Evolutionary conservation across 306 rosid genomes (phyloP).

Genomic region (Vigna radiata): DNA sequence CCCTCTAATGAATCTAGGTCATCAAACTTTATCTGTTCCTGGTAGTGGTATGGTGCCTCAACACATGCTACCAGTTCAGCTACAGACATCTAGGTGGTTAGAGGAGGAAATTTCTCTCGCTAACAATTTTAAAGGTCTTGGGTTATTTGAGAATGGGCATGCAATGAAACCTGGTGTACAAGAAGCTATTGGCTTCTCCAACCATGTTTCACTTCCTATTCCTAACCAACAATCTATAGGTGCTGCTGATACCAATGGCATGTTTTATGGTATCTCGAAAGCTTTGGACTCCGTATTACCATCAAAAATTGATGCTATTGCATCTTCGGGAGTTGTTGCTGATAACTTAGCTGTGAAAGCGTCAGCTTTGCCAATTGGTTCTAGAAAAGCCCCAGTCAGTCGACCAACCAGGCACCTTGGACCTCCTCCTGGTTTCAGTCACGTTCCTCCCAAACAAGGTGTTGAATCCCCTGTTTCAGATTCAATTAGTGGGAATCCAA

Average conservation of each 20-base stretch:
- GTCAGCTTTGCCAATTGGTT: constrained; percentile 51
- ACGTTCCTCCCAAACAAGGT: constrained; percentile 60
- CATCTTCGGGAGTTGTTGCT: constrained; percentile 52
- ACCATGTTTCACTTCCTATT: constrained; percentile 49
- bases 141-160: constrained; percentile 73
- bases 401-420: constrained; percentile 90
- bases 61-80: constrained; percentile 56
- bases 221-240: constrained; percentile 63
- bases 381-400: constrained; percentile 68
- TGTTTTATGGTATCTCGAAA: constrained; percentile 52
- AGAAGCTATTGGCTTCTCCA: constrained; percentile 52
- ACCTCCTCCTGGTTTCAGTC: constrained; percentile 92
- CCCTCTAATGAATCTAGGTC: constrained; percentile 47
- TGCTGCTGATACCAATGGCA: constrained; percentile 48
- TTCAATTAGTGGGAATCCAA: constrained; percentile 59
- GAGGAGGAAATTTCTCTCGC: constrained; percentile 64
- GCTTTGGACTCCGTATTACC: constrained; percentile 53
- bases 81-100: constrained; percentile 59
- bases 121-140: constrained; percentile 60
- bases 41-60: constrained; percentile 52
- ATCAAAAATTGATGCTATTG: constrained; percentile 54
- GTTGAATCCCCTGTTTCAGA: constrained; percentile 67
- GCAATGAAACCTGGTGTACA: constrained; percentile 51
- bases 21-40: constrained; percentile 55
- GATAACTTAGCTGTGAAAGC: constrained; percentile 50